A percentile compares a stretch with the other conserved stretches of the same genome.
phyloP scores from a whole-genome alignment of 2,329 filamentous ascomycete genomes.

The Cercospora sp. region DNA sequence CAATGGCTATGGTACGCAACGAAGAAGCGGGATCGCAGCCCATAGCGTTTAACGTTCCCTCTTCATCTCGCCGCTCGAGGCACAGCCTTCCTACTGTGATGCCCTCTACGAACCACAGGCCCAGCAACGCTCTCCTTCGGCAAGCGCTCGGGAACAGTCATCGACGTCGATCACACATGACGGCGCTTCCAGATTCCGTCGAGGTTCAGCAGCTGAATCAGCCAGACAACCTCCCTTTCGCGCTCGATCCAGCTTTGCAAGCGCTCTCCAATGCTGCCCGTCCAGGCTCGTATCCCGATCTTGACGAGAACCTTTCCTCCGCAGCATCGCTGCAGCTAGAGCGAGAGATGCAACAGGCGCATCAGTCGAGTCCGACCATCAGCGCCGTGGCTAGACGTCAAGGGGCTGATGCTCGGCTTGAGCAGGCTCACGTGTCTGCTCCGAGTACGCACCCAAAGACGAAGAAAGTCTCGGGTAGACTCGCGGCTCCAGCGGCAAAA shows the following conservation, averaged over 20 bases:
- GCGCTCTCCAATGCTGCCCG: not conserved
- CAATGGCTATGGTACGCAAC: not conserved
- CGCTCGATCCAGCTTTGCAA: not conserved
- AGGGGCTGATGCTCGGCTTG: not conserved
- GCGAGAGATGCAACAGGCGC: constrained; percentile 7
- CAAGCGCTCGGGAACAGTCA: constrained; percentile 8
- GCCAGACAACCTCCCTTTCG: not conserved
- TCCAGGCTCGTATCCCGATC: not conserved
- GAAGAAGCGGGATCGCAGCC: not conserved
- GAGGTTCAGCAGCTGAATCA: not conserved
- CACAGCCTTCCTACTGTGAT: not conserved
- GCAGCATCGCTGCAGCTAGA: constrained; percentile 11
- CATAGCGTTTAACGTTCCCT: not conserved
- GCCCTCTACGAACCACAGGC: not conserved
- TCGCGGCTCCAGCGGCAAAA: not conserved
- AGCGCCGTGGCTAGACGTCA: not conserved
- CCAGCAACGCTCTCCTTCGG: constrained; percentile 6
- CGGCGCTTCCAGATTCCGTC: not conserved
- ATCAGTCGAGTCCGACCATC: constrained; percentile 3
- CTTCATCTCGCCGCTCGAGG: not conserved
- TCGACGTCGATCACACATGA: constrained; percentile 3
- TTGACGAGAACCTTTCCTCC: not conserved
- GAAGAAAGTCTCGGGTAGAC: not conserved
- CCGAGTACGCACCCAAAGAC: not conserved
- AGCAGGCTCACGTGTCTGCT: not conserved